Percentiles rank a stretch among this genome's conserved stretches.
Conservation (phyloP, 2,329 filamentous ascomycete genomes). For the Exophiala sideris region DNA sequence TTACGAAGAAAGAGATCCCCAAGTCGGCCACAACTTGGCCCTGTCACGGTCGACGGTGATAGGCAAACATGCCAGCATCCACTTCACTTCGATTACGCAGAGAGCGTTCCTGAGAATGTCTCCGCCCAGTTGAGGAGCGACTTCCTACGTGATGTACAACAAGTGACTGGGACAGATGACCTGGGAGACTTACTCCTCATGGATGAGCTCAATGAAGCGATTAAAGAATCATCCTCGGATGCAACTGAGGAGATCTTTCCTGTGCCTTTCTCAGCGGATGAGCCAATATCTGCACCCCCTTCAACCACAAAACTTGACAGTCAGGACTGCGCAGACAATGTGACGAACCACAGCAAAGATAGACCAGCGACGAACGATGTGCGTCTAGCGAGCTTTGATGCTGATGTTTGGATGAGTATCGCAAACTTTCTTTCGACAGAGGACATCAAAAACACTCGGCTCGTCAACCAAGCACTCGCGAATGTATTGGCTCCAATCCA, state of each 20-base stretch:
- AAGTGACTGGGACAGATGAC: not conserved
- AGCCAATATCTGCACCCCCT: too few species aligned
- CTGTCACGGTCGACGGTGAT: not conserved
- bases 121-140: constrained; percentile 10
- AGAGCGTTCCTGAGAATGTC: constrained; percentile 17
- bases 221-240: not conserved
- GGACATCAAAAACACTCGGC: constrained; percentile 59
- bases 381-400: constrained; percentile 43
- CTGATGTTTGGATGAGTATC: constrained; percentile 62
- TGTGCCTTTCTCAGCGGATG: too few species aligned
- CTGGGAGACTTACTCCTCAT: not conserved
- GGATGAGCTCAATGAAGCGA: not conserved
- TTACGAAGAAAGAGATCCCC: not conserved
- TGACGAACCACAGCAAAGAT: too few species aligned
- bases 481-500: constrained; percentile 55
- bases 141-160: constrained; percentile 5
- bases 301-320: too few species aligned
- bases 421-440: constrained; percentile 53
- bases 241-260: not conserved
- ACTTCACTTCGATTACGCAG: constrained; percentile 12
- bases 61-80: not conserved
- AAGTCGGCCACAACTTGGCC: not conserved
- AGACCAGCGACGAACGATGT: too few species aligned
- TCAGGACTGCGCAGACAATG: too few species aligned
- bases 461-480: constrained; percentile 61